Conservation (phyloP, 1,284 basidiomycete species). For the Rhodotorula sp. region DNA sequence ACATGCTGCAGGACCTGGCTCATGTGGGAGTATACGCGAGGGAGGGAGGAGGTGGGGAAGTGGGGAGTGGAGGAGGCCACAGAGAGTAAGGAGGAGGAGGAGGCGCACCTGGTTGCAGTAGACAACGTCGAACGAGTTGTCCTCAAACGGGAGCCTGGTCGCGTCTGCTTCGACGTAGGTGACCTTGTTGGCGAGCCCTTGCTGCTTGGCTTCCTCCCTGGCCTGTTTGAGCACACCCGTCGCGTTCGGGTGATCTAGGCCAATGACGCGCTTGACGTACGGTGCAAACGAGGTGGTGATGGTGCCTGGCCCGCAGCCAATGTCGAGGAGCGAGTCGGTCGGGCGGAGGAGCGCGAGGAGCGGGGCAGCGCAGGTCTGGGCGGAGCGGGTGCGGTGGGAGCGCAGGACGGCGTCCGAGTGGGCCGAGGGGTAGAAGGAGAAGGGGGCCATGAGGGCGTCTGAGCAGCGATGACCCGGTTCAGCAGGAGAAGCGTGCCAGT, state of each 20-base stretch:
- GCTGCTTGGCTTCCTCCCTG: background rate
- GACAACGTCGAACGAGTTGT: slow-evolving; percentile 53
- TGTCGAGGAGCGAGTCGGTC: slow-evolving; percentile 15
- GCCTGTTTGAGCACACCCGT: slow-evolving; percentile 27
- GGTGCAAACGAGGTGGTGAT: slow-evolving; percentile 39
- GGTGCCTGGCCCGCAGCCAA: slow-evolving; percentile 45
- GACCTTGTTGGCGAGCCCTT: slow-evolving; percentile 16
- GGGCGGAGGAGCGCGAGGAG: slow-evolving; percentile 7
- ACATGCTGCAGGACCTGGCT: slow-evolving; percentile 55
- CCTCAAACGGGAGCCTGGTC: slow-evolving; percentile 27
- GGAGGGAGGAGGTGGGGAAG: too few species aligned
- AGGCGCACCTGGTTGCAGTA: slow-evolving; percentile 53
- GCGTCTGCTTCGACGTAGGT: slow-evolving; percentile 35
- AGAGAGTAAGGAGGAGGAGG: background rate
- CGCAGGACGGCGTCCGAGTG: slow-evolving; percentile 11
- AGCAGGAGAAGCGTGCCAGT: too few species aligned
- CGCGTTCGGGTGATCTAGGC: slow-evolving; percentile 34
- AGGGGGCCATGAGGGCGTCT: too few species aligned
- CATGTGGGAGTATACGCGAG: too few species aligned
- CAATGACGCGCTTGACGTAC: slow-evolving; percentile 26
- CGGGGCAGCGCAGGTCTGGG: background rate
- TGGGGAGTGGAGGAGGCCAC: too few species aligned
- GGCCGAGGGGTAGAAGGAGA: slow-evolving; percentile 15
- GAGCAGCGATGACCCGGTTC: too few species aligned
- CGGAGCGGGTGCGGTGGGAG: slow-evolving; percentile 5